Base-by-base conservation (phyloP, 306 rosid species). In the Trichosanthes truncata region DNA sequence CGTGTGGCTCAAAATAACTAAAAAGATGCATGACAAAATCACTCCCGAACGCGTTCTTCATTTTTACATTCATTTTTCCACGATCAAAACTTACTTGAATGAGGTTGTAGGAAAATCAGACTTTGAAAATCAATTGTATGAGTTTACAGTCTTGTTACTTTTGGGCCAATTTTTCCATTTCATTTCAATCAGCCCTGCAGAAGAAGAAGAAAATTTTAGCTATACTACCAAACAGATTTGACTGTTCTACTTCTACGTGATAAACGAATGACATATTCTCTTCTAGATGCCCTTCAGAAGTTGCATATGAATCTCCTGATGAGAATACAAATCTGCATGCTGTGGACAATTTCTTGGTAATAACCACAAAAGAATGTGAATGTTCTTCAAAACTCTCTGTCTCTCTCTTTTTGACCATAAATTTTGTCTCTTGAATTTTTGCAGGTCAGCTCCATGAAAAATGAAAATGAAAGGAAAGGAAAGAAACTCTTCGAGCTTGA, bases 341-440 rank as follows among this genome's bases (percentile, higher is more conserved):
- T 45, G 55, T 71, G 56, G 77, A 45, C 49, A 71, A 43, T 71
- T 71, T 71, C 77, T 71, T 45, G 56, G 77, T 23, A 71, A 71
- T 7, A 14, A 26, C 40, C 23, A 46, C 40, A 46, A 23, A 63
- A 69, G 76, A 72, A 46, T 46, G 40, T 46, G 57, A 46, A 72
- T 68, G 75, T n/a, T 41, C 75, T n/a, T 68, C 75, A 40, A 11
- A 21, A 40, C 31, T 60, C 29, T 12, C 1, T 66, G 10, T 66
- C 20, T 40, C 4, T 40, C 8, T 68, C 74, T 40, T 45, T 68
- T 12, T 68, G 52, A 41, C 25, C 25, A 14, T 68, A 41, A 35
- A 33, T 15, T 10, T 68, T 40, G 9, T 40, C 53, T 20, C 26
- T 68, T 68, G 52, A 68, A 40, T 21, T 41, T 21, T 41, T 68